phyloP scores from a whole-genome alignment of 2,329 filamentous ascomycete genomes.

The Penicillium oxalicum region DNA sequence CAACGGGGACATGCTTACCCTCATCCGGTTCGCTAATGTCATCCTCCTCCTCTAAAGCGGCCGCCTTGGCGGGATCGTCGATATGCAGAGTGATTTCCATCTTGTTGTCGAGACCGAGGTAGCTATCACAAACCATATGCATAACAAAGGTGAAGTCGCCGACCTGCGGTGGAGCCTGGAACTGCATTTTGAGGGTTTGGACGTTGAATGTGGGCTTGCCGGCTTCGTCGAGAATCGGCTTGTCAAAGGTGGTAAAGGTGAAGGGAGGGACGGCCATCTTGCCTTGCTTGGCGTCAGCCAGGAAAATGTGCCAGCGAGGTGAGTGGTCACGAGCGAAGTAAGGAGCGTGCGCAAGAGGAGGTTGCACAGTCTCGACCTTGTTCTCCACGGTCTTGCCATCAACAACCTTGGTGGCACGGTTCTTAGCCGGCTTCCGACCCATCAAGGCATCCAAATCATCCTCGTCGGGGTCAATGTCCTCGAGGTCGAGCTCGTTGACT shows the following conservation, averaged over 20 bases:
- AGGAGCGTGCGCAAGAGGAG: slow-evolving; percentile 83
- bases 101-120: slow-evolving; percentile 88
- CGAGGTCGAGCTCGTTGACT: slow-evolving; percentile 71
- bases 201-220: slow-evolving; percentile 89
- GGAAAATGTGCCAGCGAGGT: slow-evolving; percentile 89
- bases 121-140: slow-evolving; percentile 90
- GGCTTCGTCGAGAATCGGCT: slow-evolving; percentile 71
- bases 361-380: slow-evolving; percentile 60
- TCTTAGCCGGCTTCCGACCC: slow-evolving; percentile 60
- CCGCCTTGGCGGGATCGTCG: slow-evolving; percentile 81
- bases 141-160: slow-evolving; percentile 93
- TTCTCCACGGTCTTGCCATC: slow-evolving; percentile 48
- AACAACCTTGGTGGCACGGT: slow-evolving; percentile 58
- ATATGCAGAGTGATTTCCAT: slow-evolving; percentile 84
- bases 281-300: slow-evolving; percentile 87
- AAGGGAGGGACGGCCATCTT: slow-evolving; percentile 96
- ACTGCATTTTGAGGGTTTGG: slow-evolving; percentile 95
- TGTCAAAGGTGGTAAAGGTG: slow-evolving; percentile 88
- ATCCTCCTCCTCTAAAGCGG: slow-evolving; percentile 73
- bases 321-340: slow-evolving; percentile 85
- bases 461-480: slow-evolving; percentile 88
- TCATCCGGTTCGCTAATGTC: slow-evolving; percentile 98
- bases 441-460: slow-evolving; percentile 82
- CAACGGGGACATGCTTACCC: slow-evolving; percentile 56
- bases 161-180: slow-evolving; percentile 85